Evolutionary conservation across 495 filamentous ascomycete species (phyloP).

Genomic region (Cercophora scortea): DNA sequence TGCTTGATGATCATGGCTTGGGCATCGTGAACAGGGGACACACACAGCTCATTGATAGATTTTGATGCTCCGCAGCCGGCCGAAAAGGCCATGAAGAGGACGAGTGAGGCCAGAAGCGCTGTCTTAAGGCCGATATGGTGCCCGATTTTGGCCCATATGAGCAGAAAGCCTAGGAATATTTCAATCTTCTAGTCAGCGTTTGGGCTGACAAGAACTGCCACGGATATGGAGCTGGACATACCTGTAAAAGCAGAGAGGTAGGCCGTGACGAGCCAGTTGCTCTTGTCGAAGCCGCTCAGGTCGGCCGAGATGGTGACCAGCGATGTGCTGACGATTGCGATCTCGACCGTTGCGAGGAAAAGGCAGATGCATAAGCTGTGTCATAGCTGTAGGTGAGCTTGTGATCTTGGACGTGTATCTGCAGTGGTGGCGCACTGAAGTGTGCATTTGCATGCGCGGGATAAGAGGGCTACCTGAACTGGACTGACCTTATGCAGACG

Average conservation of each 20-base stretch:
- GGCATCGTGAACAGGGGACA: background rate
- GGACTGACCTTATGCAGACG: background rate
- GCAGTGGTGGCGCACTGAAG: too few relatives aligned
- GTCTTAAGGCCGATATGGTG: constrained; percentile 43
- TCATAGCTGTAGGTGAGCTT: too few relatives aligned
- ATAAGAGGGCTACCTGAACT: too few relatives aligned
- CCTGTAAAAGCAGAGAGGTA: constrained; percentile 41
- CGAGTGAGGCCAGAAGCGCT: constrained; percentile 31
- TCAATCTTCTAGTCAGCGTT: too few relatives aligned
- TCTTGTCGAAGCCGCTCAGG: constrained; percentile 38
- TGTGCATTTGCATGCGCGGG: too few relatives aligned
- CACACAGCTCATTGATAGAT: constrained; percentile 39
- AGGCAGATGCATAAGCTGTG: background rate
- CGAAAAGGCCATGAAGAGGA: constrained; percentile 39
- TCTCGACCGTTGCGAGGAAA: constrained; percentile 37
- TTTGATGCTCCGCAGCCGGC: constrained; percentile 40
- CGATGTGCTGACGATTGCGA: constrained; percentile 49
- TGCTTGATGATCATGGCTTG: background rate
- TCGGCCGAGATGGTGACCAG: constrained; percentile 45
- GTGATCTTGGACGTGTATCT: too few relatives aligned
- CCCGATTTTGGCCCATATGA: constrained; percentile 44
- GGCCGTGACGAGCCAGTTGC: constrained; percentile 47
- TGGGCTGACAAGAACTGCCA: too few relatives aligned
- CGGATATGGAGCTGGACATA: background rate
- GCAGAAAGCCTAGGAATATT: constrained; percentile 34